Evolutionary conservation across 768 basidiomycete species (phyloP).

Genomic region (Podaxis sp.): DNA sequence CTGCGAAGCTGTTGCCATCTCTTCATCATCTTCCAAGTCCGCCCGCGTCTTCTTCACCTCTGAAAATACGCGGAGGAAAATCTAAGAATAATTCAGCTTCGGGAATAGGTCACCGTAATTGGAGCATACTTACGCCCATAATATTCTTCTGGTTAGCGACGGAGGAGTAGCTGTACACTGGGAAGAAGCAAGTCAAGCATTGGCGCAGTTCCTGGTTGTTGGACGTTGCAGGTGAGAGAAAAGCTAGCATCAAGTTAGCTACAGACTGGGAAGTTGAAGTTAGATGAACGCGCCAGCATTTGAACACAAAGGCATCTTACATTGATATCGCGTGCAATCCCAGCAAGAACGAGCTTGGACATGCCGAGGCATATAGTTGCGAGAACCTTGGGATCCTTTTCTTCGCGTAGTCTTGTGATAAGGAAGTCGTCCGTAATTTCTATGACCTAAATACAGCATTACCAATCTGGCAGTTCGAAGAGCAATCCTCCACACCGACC

Average conservation of each 20-base stretch:
- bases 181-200: slow-evolving; percentile 96
- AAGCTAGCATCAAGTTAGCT: slow-evolving; percentile 52
- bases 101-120: neutral
- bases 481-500: slow-evolving; percentile 22
- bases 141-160: slow-evolving; percentile 72
- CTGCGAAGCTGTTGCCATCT: slow-evolving; percentile 71
- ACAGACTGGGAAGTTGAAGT: slow-evolving; percentile 29
- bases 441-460: slow-evolving; percentile 30
- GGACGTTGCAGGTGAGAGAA: slow-evolving; percentile 82
- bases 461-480: neutral
- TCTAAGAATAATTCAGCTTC: slow-evolving; percentile 38
- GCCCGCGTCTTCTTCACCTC: slow-evolving; percentile 56
- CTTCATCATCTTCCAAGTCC: slow-evolving; percentile 69
- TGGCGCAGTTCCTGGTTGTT: slow-evolving; percentile 87
- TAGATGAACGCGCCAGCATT: neutral
- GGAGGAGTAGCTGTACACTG: slow-evolving; percentile 89
- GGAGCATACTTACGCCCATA: slow-evolving; percentile 36
- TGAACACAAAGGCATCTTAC: slow-evolving; percentile 36
- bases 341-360: slow-evolving; percentile 85
- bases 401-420: slow-evolving; percentile 52
- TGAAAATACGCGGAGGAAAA: slow-evolving; percentile 72
- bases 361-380: slow-evolving; percentile 81
- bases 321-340: slow-evolving; percentile 76
- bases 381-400: slow-evolving; percentile 74
- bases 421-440: slow-evolving; percentile 43